A percentile compares a stretch with the other conserved stretches of the same genome.
phyloP scores from a whole-genome alignment of 1,284 basidiomycete genomes.

The Cryptococcus jaspeensis region DNA sequence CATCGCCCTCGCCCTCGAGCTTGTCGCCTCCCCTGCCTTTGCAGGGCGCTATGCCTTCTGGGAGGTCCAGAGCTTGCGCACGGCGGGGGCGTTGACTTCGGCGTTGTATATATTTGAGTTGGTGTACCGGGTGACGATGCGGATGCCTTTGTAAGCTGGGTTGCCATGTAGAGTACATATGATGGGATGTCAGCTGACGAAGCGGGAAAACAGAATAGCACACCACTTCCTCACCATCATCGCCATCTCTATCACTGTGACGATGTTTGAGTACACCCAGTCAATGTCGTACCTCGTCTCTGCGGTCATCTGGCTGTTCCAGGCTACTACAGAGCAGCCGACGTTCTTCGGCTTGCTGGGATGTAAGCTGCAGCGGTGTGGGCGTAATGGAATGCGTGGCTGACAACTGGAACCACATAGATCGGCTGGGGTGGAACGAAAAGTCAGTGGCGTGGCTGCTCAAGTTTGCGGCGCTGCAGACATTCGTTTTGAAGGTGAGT shows the following conservation, averaged over 20 bases:
- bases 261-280: conserved; percentile 25
- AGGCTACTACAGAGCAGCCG: conserved; percentile 35
- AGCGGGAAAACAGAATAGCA: conserved; percentile 15
- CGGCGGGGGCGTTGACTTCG: conserved; percentile 20
- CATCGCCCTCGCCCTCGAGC: conserved; percentile 27
- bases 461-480: conserved; percentile 26
- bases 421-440: conserved; percentile 26
- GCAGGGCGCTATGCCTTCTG: conserved; percentile 15
- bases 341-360: conserved; percentile 32
- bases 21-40: conserved; percentile 20
- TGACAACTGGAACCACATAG: conserved; percentile 6
- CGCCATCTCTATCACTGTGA: conserved; percentile 24
- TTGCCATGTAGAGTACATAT: background rate
- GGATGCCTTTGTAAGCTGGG: conserved; percentile 23
- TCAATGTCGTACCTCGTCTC: conserved; percentile 14
- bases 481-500: conserved; percentile 30
- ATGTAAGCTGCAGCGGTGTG: conserved; percentile 15
- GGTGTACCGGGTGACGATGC: conserved; percentile 28
- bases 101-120: conserved; percentile 33
- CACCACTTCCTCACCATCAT: conserved; percentile 34
- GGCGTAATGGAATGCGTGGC: background rate
- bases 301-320: conserved; percentile 32
- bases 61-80: conserved; percentile 19
- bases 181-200: background rate
- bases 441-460: conserved; percentile 14